Base-by-base conservation (phyloP, 2,329 filamentous ascomycete species). In the Emmonsia crescens region DNA sequence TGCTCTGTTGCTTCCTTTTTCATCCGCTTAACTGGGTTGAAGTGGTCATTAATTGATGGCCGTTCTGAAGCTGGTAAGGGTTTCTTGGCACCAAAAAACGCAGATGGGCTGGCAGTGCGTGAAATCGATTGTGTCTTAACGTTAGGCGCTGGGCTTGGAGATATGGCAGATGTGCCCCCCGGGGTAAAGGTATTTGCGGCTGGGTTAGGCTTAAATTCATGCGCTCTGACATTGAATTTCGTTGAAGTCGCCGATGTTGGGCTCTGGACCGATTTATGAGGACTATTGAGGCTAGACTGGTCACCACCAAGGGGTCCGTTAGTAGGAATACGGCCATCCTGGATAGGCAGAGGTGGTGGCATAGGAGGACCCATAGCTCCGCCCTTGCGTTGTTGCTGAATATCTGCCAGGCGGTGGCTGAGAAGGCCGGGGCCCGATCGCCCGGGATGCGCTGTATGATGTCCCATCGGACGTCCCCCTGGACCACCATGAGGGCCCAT, bases 171-270 rank as follows among this genome's bases (percentile, higher is more conserved):
- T 55, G 78, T 73, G 52, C 74, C 76, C 21, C 81, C 79, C 77
- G 89, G 93, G 67, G 86, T 93, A 76, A 99, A 97, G 1, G 87
- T 81, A 52, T 84, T 83, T 0, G 92, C 91, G 64, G 88, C 88
- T 4, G 89, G 86, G 68, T 88, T 95, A 21, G 93, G 94, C 66
- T 88, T 86, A 76, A 96, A 97, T 69, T 96, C 91, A 70, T 81
- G 76, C 0, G 85, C 85, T 60, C 80, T 82, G 42, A 83, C 83
- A 65, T 86, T 86, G 72, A 87, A 82, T 63, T 81, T 80, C 6
- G 77, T 80, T 3, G 81, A 79, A 1, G 73, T 71, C 21, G 77
- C 79, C 5, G 83, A 83, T 0, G 76, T 77, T 10, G 83, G 82
- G 40, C 82, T 83, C 63, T 81, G 79, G 38, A 77, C 73, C 64